These are phyloP conservation scores for Helianthus tuberosus DNA, from an alignment of 129 eudicot genomes.

Conservation along the genomic window DNA sequence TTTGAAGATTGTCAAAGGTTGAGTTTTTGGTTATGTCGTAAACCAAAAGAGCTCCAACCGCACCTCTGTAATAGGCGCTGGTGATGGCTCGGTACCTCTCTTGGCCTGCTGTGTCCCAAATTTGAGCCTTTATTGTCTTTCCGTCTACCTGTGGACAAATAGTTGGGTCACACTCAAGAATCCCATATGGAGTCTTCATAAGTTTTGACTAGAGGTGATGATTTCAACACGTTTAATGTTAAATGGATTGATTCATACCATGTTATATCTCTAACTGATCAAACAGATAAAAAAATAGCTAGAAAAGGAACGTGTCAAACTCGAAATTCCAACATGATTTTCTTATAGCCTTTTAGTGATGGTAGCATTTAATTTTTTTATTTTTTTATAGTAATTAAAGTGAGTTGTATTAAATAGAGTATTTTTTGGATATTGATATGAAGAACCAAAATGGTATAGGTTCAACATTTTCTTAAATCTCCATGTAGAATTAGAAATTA, in stretches of 20 bases:
- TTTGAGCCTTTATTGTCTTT: slow-evolving; percentile 73
- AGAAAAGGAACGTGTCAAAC: not conserved
- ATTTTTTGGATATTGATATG: no score
- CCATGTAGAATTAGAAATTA: no score
- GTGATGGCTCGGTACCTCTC: slow-evolving; percentile 77
- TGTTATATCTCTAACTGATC: not conserved
- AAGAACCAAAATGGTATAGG: no score
- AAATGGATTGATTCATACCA: no score
- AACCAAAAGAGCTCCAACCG: slow-evolving; percentile 67
- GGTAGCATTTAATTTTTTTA: no score
- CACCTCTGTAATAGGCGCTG: slow-evolving; percentile 76
- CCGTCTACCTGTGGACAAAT: slow-evolving; percentile 52
- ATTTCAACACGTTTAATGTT: not conserved
- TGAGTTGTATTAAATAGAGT: no score
- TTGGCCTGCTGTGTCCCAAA: slow-evolving; percentile 84
- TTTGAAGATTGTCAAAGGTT: slow-evolving; percentile 59
- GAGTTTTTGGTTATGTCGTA: slow-evolving; percentile 67
- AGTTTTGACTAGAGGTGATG: not conserved
- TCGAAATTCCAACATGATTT: no score
- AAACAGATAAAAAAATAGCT: no score
- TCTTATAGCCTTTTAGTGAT: no score
- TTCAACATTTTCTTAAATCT: no score
- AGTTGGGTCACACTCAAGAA: not conserved
- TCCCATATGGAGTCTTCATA: not conserved
- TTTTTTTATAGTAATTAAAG: no score